phyloP scores from a whole-genome alignment of 2,329 filamentous ascomycete genomes.

The Aspergillus flavus region DNA sequence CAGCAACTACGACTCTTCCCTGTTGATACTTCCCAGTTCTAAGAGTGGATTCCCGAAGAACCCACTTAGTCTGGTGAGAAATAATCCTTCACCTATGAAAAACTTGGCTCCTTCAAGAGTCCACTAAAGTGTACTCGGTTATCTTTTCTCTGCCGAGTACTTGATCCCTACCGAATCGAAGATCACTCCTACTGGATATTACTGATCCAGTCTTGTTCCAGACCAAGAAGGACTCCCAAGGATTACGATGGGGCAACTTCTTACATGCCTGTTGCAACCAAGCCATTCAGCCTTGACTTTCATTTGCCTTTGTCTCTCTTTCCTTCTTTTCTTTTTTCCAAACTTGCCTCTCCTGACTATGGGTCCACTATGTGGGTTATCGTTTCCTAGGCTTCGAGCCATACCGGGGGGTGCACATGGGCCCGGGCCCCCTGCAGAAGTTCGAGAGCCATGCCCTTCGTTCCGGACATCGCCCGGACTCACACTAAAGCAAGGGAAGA shows the following conservation, averaged over 20 bases:
- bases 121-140: not conserved
- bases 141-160: not conserved
- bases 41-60: not conserved
- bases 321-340: not conserved
- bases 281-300: not conserved
- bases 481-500: slow-evolving; percentile 12
- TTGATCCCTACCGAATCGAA: not conserved
- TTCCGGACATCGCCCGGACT: slow-evolving; percentile 8
- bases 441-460: not conserved
- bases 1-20: not conserved
- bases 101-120: not conserved
- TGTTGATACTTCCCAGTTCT: not conserved
- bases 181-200: not conserved
- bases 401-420: slow-evolving; percentile 3
- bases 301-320: not conserved
- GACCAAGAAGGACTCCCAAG: not conserved
- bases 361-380: slow-evolving; percentile 4
- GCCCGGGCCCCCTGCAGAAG: slow-evolving; percentile 1
- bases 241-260: not conserved
- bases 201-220: not conserved
- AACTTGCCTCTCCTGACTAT: not conserved
- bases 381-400: slow-evolving; percentile 1
- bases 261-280: not conserved
- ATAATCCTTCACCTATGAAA: not conserved
- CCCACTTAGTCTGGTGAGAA: not conserved